Base-by-base conservation (phyloP, 2,329 filamentous ascomycete genomes). In the Hymenoscyphus infarciens region DNA sequence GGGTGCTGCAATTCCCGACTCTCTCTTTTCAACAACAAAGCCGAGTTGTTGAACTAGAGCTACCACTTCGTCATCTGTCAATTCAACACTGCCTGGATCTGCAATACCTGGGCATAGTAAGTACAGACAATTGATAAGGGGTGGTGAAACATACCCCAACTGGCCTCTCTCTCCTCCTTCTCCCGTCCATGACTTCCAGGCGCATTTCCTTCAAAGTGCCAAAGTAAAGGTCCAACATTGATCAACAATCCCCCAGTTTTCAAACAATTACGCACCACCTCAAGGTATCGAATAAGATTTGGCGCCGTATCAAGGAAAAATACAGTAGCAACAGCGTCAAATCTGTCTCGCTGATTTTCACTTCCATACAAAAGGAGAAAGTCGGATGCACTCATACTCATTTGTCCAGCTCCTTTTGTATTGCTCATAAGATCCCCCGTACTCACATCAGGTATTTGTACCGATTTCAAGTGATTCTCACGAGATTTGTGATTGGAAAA, bases 231-330 rank as follows among this genome's bases (percentile, higher is more conserved):
- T 0, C 95, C 95, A 27, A 96, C 80, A 72, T 99, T 99, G 72
- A 97, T 83, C 80, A 96, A 90, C 3, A 96, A 71, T 0, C 95
- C 95, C 29, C 89, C 90, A 0, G 85, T 81, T 68, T 84, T 86
- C 57, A 99, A 82, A 71, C 93, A 96, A 72, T 90, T 84, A 52
- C 79, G 80, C 61, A 98, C 90, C 1, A 92, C 88, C 73, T 96
- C 87, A 38, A 99, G 85, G 73, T 99, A 99, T 1, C 89, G 85
- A 60, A 98, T 89, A 35, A 97, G 75, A 74, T 99, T 98, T 1
- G 94, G 93, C 2, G 95, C 95, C 1, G 95, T 99, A 75, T 99
- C 96, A 63, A 99, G 88, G 79, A 99, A 99, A 78, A 98, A 99
- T 11, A 97, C 90, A 2, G 90, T 91, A 0, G 91, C 87, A 1